Percentiles rank a stretch among this genome's conserved stretches.
Evolutionary conservation across 768 basidiomycete genomes (phyloP).

Genomic region (Serendipita sp.): DNA sequence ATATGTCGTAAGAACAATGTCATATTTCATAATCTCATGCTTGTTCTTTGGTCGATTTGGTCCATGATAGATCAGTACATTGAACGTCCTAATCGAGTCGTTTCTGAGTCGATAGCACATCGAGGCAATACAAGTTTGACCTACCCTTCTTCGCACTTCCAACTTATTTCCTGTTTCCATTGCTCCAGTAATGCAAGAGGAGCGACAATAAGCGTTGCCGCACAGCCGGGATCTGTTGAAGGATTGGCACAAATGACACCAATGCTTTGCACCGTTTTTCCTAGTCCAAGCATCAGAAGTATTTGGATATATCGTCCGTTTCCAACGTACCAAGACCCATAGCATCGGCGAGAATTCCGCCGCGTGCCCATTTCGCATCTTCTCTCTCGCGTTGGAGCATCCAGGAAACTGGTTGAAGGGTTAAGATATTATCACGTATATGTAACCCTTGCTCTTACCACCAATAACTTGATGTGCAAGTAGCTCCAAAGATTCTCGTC

Average conservation of each 20-base stretch:
- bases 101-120: no score
- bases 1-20: slow-evolving; percentile 48
- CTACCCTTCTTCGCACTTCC: not conserved
- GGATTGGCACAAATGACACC: slow-evolving; percentile 40
- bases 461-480: slow-evolving; percentile 56
- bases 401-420: slow-evolving; percentile 33
- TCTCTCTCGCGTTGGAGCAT: slow-evolving; percentile 37
- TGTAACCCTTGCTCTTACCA: slow-evolving; percentile 14
- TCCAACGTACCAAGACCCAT: slow-evolving; percentile 40
- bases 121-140: no score
- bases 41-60: slow-evolving; percentile 30
- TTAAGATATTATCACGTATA: not conserved
- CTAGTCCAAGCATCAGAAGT: slow-evolving; percentile 15
- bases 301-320: slow-evolving; percentile 7
- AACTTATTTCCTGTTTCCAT: slow-evolving; percentile 36
- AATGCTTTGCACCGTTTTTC: slow-evolving; percentile 45
- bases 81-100: slow-evolving; percentile 16
- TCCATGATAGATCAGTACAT: slow-evolving; percentile 49
- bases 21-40: slow-evolving; percentile 37
- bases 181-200: slow-evolving; percentile 52
- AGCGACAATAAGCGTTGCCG: slow-evolving; percentile 53
- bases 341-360: slow-evolving; percentile 37
- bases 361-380: slow-evolving; percentile 17
- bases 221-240: slow-evolving; percentile 32
- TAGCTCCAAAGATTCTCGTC: no score